phyloP scores from a whole-genome alignment of 345 rosid species.

The Geranium brycei region DNA sequence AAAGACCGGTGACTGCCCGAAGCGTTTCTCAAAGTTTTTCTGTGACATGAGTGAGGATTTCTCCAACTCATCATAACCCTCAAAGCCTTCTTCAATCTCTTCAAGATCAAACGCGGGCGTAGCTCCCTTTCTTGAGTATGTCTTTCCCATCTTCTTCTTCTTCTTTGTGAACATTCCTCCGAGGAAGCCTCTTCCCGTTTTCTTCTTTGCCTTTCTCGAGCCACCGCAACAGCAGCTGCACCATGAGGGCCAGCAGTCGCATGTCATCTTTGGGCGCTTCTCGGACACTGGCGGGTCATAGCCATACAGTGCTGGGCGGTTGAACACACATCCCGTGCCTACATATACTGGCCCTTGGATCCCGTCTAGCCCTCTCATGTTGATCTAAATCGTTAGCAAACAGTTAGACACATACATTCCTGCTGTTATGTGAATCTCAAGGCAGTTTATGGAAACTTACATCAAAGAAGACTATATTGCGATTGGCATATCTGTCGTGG shows the following conservation, averaged over 20 bases:
- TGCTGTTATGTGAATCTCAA: no score
- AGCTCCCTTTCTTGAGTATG: slow-evolving; percentile 52
- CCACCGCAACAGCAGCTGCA: slow-evolving; percentile 87
- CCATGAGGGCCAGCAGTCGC: slow-evolving; percentile 97
- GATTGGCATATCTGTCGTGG: slow-evolving; percentile 85
- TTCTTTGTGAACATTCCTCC: slow-evolving; percentile 40
- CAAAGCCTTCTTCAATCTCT: slow-evolving; percentile 96
- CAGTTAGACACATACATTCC: no score
- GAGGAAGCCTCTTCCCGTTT: slow-evolving; percentile 46
- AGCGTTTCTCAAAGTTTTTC: slow-evolving; percentile 87
- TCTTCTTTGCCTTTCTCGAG: slow-evolving; percentile 75
- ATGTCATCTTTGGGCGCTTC: slow-evolving; percentile 89
- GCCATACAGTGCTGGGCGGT: slow-evolving; percentile 84
- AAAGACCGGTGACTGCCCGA: slow-evolving; percentile 83
- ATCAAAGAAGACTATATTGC: slow-evolving; percentile 86
- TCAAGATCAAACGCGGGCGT: slow-evolving; percentile 56
- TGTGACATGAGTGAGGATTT: slow-evolving; percentile 91
- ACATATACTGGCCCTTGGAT: slow-evolving; percentile 94
- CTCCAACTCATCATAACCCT: slow-evolving; percentile 85
- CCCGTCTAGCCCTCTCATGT: slow-evolving; percentile 88
- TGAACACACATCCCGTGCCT: slow-evolving; percentile 94
- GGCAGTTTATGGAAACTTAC: slow-evolving; percentile 24
- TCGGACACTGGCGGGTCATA: slow-evolving; percentile 86
- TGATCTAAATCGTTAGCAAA: slow-evolving; percentile 34
- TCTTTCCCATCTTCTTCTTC: slow-evolving; percentile 56